Evolutionary conservation across 2,329 filamentous ascomycete species (phyloP).

Genomic region (Fusarium ambrosium): DNA sequence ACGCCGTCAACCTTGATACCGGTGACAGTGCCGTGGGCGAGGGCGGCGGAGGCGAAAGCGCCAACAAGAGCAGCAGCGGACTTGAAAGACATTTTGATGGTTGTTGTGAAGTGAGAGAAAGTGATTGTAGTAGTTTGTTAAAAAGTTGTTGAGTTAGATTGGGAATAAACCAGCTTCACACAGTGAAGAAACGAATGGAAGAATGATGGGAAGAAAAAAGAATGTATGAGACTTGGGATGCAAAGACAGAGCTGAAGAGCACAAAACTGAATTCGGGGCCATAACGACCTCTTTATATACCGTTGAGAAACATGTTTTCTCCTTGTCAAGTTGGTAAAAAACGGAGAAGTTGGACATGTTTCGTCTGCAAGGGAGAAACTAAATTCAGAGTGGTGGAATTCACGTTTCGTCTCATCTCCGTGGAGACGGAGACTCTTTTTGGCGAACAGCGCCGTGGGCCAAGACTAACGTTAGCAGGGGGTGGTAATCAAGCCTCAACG

Average conservation of each 20-base stretch:
- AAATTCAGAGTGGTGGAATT: conserved; percentile 44
- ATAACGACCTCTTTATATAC: conserved; percentile 29
- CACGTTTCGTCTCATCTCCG: conserved; percentile 36
- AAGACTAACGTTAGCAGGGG: conserved; percentile 13
- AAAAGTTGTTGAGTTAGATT: conserved; percentile 1
- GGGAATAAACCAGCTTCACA: conserved; percentile 47
- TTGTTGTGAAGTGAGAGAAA: background rate
- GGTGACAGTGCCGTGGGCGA: conserved; percentile 45
- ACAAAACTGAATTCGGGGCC: background rate
- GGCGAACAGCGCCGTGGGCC: conserved; percentile 28
- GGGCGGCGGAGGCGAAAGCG: conserved; percentile 39
- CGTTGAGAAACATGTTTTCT: background rate
- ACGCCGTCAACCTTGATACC: conserved; percentile 42
- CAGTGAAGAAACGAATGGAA: conserved; percentile 47
- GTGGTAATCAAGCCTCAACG: conserved; percentile 3
- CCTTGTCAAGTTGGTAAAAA: background rate
- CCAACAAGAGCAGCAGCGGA: conserved; percentile 32
- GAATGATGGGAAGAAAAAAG: conserved; percentile 20
- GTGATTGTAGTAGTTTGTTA: background rate
- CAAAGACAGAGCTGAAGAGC: conserved; percentile 36
- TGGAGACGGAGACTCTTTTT: conserved; percentile 33
- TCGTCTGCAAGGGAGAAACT: conserved; percentile 15
- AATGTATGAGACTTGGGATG: conserved; percentile 29
- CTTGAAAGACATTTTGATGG: conserved; percentile 40
- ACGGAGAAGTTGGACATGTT: conserved; percentile 1